Percentiles rank a stretch among this genome's conserved stretches.
Conservation (phyloP, 2,329 filamentous ascomycete species). For the Ascochyta viciae-villosae region DNA sequence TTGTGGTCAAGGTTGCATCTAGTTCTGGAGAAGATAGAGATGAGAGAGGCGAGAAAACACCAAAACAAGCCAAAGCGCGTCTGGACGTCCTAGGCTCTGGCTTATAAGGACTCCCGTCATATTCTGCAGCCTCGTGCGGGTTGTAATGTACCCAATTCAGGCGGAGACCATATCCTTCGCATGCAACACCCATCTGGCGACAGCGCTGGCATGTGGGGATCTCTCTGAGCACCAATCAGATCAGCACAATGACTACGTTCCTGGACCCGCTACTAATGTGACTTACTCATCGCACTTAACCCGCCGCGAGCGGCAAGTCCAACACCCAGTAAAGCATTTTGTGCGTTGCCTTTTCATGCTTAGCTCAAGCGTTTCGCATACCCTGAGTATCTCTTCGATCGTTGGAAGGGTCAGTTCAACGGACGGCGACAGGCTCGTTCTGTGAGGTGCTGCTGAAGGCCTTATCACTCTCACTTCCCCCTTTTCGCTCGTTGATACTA, state of each 20-base stretch:
- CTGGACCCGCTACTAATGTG: background rate
- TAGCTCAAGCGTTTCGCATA: background rate
- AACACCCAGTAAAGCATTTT: conserved; percentile 23
- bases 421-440: background rate
- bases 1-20: conserved; percentile 3
- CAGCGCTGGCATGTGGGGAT: conserved; percentile 16
- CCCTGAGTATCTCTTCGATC: background rate
- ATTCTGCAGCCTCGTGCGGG: conserved; percentile 3
- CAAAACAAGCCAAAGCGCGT: conserved; percentile 1
- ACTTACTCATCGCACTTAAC: conserved; percentile 24
- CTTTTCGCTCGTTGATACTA: background rate
- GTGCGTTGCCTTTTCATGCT: conserved; percentile 15
- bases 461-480: background rate
- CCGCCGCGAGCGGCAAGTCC: conserved; percentile 22
- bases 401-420: no score
- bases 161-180: conserved; percentile 20
- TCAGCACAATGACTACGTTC: background rate
- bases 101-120: background rate
- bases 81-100: conserved; percentile 4
- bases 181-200: conserved; percentile 7
- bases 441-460: background rate
- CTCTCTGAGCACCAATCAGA: background rate
- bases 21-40: conserved; percentile 8
- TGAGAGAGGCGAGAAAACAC: background rate
- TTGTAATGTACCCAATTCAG: conserved; percentile 17